phyloP scores from a whole-genome alignment of 441 rosid species.

The Euphorbia celastroides region DNA sequence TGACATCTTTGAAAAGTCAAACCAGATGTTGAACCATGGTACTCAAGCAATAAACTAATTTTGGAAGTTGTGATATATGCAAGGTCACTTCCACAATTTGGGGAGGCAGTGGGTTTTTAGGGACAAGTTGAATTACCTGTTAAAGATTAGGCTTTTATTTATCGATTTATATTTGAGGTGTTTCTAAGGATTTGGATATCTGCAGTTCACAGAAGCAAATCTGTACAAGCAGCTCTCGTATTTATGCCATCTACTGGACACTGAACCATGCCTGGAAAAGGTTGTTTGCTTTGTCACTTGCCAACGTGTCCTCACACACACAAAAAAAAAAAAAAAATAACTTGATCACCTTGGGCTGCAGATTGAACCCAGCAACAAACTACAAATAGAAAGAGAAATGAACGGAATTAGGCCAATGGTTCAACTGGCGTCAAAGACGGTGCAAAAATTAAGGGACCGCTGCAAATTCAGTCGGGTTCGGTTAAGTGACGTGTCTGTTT shows the following conservation, averaged over 20 bases:
- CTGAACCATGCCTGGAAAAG: constrained; percentile 57
- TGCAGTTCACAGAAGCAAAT: constrained; percentile 82
- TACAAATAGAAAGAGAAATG: constrained; percentile 56
- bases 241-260: constrained; percentile 74
- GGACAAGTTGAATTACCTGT: too few species aligned
- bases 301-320: neutral
- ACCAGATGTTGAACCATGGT: too few species aligned
- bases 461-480: constrained; percentile 88
- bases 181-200: constrained; percentile 6
- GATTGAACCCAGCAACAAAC: constrained; percentile 48
- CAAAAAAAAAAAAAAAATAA: neutral
- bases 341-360: constrained; percentile 22
- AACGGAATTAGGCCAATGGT: constrained; percentile 49
- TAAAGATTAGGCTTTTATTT: too few species aligned
- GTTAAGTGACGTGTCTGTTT: constrained; percentile 42
- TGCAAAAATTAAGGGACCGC: constrained; percentile 54
- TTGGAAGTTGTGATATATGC: too few species aligned
- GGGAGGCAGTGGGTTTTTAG: too few species aligned
- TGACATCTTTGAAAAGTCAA: too few species aligned
- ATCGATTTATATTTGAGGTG: too few species aligned
- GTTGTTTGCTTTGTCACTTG: constrained; percentile 9
- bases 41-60: too few species aligned
- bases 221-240: constrained; percentile 88
- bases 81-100: too few species aligned
- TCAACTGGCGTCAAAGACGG: constrained; percentile 45